A percentile compares a stretch with the other conserved stretches of the same genome.
Evolutionary conservation across 805 yeast genomes (phyloP).

Genomic region (Metschnikowia aberdeeniae): DNA sequence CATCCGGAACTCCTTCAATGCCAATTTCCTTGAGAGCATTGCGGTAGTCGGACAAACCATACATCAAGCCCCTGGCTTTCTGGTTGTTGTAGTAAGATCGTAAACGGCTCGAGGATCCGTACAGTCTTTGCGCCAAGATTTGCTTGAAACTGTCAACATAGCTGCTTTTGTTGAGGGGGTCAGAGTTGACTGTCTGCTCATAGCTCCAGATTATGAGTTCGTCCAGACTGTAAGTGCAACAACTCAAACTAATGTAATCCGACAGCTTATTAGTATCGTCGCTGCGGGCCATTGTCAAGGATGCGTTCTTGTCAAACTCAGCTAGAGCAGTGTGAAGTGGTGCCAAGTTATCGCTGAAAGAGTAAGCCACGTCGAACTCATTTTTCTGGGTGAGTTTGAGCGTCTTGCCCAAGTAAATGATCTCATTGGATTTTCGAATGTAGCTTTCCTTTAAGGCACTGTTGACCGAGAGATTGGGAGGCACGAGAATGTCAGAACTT

Average conservation of each 20-base stretch:
- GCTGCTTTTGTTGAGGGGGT: constrained; percentile 27
- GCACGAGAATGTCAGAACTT: constrained; percentile 36
- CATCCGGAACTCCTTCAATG: constrained; percentile 16
- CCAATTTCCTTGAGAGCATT: constrained; percentile 32
- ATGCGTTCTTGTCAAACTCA: constrained; percentile 35
- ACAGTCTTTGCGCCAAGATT: constrained; percentile 17
- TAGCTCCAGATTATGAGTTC: constrained; percentile 39
- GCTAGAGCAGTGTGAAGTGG: constrained; percentile 30
- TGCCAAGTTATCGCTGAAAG: constrained; percentile 33
- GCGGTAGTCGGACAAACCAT: constrained; percentile 33
- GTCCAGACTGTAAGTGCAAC: constrained; percentile 32
- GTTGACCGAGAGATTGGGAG: constrained; percentile 39
- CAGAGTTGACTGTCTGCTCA: constrained; percentile 34
- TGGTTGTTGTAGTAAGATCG: constrained; percentile 27
- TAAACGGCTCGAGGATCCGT: constrained; percentile 20
- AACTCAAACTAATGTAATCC: constrained; percentile 28
- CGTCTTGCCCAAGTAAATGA: constrained; percentile 34
- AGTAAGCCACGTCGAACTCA: constrained; percentile 18
- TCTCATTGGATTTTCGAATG: constrained; percentile 51
- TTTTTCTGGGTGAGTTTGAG: constrained; percentile 10
- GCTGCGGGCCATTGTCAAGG: constrained; percentile 22
- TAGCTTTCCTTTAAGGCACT: constrained; percentile 45
- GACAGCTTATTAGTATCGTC: constrained; percentile 23
- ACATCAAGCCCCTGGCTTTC: constrained; percentile 26
- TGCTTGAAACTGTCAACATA: constrained; percentile 37